These are phyloP conservation scores for Solanum hybrid DNA, from an alignment of 305 asterid genomes.

Conservation along the genomic window DNA sequence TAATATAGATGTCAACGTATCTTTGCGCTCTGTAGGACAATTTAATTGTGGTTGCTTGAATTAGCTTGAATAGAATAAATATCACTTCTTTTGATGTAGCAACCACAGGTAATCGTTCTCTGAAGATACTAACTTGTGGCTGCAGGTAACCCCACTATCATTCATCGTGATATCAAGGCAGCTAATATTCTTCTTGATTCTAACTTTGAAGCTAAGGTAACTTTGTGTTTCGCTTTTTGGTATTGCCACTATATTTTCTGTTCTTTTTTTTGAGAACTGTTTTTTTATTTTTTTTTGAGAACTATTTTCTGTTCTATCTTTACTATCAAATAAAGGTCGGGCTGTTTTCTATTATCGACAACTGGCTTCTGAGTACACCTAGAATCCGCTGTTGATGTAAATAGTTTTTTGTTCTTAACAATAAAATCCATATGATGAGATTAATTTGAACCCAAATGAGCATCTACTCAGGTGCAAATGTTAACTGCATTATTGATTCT, in stretches of 20 bases:
- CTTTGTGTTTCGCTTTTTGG: not conserved
- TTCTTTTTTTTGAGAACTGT: not conserved
- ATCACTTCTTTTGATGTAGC: not conserved
- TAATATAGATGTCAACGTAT: not conserved
- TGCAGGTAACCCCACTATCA: constrained; percentile 20
- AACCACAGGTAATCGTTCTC: not conserved
- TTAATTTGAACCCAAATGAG: not conserved
- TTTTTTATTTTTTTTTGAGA: too few relatives aligned
- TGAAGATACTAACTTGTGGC: not conserved
- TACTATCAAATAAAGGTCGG: not conserved
- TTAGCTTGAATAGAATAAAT: not conserved
- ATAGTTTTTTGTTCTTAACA: not conserved
- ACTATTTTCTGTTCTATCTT: not conserved
- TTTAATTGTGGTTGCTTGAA: not conserved
- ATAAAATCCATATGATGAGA: not conserved
- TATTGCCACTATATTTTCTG: not conserved
- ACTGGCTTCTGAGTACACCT: not conserved
- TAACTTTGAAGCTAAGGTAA: constrained; percentile 21
- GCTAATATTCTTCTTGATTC: constrained; percentile 22
- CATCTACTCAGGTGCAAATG: not conserved
- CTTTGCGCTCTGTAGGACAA: not conserved
- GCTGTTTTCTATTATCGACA: not conserved
- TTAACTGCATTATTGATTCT: not conserved
- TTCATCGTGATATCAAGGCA: constrained; percentile 24
- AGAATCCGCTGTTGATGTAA: not conserved